Evolutionary conservation across 2,329 filamentous ascomycete species (phyloP).

Genomic region (Verticillium albo-atrum): DNA sequence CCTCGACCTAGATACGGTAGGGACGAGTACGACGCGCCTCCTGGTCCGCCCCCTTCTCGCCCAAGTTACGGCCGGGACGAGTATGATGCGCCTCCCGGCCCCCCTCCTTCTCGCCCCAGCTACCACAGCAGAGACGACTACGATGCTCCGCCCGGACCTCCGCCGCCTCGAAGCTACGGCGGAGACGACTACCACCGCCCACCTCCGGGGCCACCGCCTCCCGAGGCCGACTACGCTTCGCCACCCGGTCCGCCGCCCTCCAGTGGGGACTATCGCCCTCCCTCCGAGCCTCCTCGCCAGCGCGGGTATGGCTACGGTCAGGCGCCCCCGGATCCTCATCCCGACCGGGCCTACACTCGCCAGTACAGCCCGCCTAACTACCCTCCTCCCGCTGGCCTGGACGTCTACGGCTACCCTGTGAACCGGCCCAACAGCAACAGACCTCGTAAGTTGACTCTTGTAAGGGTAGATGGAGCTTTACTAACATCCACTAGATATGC

Average conservation of each 20-base stretch:
- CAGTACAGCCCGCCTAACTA: slow-evolving; percentile 25
- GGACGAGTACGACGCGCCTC: slow-evolving; percentile 13
- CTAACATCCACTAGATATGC: slow-evolving; percentile 24
- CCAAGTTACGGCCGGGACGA: neutral
- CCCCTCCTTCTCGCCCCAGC: neutral
- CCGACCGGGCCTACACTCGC: slow-evolving; percentile 14
- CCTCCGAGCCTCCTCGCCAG: slow-evolving; percentile 19
- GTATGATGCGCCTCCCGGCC: neutral
- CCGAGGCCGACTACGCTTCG: slow-evolving; percentile 7
- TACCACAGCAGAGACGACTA: neutral
- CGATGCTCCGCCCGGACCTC: neutral
- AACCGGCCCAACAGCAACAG: slow-evolving; percentile 5
- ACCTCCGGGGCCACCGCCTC: slow-evolving; percentile 5
- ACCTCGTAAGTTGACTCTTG: slow-evolving; percentile 1
- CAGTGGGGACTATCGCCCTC: slow-evolving; percentile 16
- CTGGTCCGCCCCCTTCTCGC: neutral
- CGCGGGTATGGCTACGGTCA: slow-evolving; percentile 19
- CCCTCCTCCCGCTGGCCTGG: slow-evolving; percentile 36
- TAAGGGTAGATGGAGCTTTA: neutral
- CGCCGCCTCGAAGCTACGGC: neutral
- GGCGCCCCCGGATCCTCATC: slow-evolving; percentile 14
- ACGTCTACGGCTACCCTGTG: slow-evolving; percentile 43
- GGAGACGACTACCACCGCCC: neutral
- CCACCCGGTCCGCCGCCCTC: slow-evolving; percentile 7
- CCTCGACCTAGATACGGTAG: slow-evolving; percentile 13